Base-by-base conservation (phyloP, 495 filamentous ascomycete species). In the Friedmanniomyces endolithicus region DNA sequence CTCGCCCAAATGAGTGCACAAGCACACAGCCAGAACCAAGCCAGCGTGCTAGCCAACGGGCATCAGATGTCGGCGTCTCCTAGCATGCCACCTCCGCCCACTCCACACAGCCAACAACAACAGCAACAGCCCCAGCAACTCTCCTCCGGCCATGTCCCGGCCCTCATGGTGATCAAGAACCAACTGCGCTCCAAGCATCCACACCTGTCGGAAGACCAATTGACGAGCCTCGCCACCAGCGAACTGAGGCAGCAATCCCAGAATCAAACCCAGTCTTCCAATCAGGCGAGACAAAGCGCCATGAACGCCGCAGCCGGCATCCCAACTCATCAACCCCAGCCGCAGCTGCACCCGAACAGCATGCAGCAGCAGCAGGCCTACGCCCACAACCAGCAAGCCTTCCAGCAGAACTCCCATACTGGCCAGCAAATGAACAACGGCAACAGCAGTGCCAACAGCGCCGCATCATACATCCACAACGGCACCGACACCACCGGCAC, bases 261-360 rank as follows among this genome's bases (percentile, higher is more conserved):
- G 25, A 20, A 11, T 6, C 17, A 35, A 19, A 34, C 45, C 0
- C 59, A 65, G 40, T 52, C 52, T 1, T 34, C 50, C 7, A 62
- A 49, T 40, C 56, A 56, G 43, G 57, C 55, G 9, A 59, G 67
- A 4, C 55, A 63, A 37, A 65, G 53, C 37, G 69, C 69, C 27
- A 64, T 71, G 57, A 69, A 63, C 47, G 68, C 69, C 22, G 69
- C 69, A 0, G 63, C 65, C 1, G 69, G 69, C 43, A 54, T 60
- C 0, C 60, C 25, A 41, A 35, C 51, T 41, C 48, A 51, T 43
- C 27, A 31, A 9, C 27, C 27, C 4, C 27, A 31, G 27, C 27
- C 27, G 27, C 27, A 31, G 9, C 17, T 11, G 43, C 52, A 57
- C 25, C 45, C 51, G 14, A 48, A 27, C 25, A 56, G 23, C 27